Evolutionary conservation across 2,329 filamentous ascomycete genomes (phyloP).

Genomic region (Epicoccum nigrum): DNA sequence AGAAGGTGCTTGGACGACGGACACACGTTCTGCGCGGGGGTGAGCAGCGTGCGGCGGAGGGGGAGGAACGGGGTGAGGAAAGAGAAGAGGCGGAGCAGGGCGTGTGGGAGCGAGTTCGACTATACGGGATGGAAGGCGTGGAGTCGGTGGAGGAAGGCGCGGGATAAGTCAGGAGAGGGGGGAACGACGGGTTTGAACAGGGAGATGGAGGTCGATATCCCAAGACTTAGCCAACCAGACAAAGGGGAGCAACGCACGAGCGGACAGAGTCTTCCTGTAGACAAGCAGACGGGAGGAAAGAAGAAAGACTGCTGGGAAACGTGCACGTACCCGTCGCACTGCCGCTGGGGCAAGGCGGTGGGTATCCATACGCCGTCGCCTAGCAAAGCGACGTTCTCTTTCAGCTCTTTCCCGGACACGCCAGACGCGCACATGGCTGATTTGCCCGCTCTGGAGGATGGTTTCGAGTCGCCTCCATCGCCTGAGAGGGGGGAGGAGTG

Average conservation of each 20-base stretch:
- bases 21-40: slow-evolving; percentile 60
- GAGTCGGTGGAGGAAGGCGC: slow-evolving; percentile 50
- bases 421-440: not conserved
- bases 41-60: slow-evolving; percentile 45
- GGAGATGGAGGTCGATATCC: not conserved
- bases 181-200: not conserved
- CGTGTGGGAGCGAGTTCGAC: slow-evolving; percentile 60
- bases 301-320: slow-evolving; percentile 50
- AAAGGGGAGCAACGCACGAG: too few relatives aligned
- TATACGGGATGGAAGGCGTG: slow-evolving; percentile 58
- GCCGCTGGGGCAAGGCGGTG: slow-evolving; percentile 46
- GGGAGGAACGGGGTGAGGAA: slow-evolving; percentile 20
- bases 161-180: slow-evolving; percentile 20
- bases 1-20: slow-evolving; percentile 61
- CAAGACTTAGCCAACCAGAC: too few relatives aligned
- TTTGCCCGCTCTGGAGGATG: not conserved
- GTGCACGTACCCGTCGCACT: slow-evolving; percentile 56
- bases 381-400: not conserved
- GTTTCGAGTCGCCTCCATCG: not conserved
- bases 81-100: slow-evolving; percentile 41
- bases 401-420: not conserved
- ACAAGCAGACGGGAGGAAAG: not conserved
- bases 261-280: too few relatives aligned
- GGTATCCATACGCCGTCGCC: slow-evolving; percentile 35
- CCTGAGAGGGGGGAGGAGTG: not conserved